Evolutionary conservation across 768 basidiomycete genomes (phyloP), one percentile per base, ranked within the genome.

Genomic region (Trametes sanguinea): DNA sequence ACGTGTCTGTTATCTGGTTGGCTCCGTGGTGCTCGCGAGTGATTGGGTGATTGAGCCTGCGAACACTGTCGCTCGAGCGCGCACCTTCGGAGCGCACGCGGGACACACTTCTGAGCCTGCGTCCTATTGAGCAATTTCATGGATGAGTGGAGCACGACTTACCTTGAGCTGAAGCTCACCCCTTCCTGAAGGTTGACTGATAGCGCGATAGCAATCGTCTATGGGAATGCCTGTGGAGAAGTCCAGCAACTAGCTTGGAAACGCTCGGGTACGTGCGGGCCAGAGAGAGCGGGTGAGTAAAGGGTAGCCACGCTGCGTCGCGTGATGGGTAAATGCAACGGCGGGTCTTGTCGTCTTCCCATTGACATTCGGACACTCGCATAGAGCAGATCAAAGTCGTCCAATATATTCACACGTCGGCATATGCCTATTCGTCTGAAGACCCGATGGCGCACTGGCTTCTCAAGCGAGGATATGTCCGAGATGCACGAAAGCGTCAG

Each of bases 11-110:
- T 22, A 22, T 22, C 42, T 59, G 57, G 50, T 51, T 51, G 57
- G 50, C 39, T 11, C 30, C 40, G 50, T 17, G 50, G 40, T 6
- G 51, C 50, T 42, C 42, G 50, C 27, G 57, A 9, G 50, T 39
- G 57, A 59, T 59, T 59, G 57, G 57, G 32, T 59, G 57, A 22
- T 44, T 44, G 33, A 14, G 42, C 42, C 42, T 47, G 55, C 10
- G 55, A 57, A 48, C 45, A 32, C 16, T 14, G 42, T 37, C 46
- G 45, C 6, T 37, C 6, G 35, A n/a, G 16, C 54, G 54, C 44
- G 43, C 44, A 6, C 35, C 35, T 37, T 37, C 35, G 35, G 54
- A 35, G 45, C 54, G 5, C 55, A 32, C 35, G 14, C 9, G 27
- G 30, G 46, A 33, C 32, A 33, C 14, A 22, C 45, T 13, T 29